These are phyloP conservation scores for Phylloporus sp. DNA, from an alignment of 1,284 basidiomycete genomes.

Conservation along the genomic window DNA sequence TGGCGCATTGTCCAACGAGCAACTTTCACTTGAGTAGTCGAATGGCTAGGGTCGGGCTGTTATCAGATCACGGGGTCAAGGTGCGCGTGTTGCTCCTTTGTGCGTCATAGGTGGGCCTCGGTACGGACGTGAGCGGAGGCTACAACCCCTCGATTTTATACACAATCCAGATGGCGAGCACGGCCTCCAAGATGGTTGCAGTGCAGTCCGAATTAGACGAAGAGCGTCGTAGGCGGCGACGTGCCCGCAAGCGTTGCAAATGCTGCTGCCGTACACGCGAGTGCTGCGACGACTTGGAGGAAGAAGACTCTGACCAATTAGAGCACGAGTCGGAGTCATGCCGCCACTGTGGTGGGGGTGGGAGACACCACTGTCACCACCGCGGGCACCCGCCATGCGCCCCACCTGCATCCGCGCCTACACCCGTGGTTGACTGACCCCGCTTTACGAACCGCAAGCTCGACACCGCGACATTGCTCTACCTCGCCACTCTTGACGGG, in stretches of 20 bases:
- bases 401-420: too few relatives aligned
- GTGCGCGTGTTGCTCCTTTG: conserved; percentile 39
- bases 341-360: not conserved
- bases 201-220: conserved; percentile 38
- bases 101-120: conserved; percentile 73
- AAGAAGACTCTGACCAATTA: not conserved
- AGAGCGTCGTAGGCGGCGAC: conserved; percentile 11
- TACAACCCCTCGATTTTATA: conserved; percentile 83
- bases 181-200: conserved; percentile 77
- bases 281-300: not conserved
- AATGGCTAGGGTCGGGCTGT: conserved; percentile 75
- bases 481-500: conserved; percentile 91
- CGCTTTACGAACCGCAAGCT: conserved; percentile 67
- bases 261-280: conserved; percentile 1
- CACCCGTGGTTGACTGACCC: not conserved
- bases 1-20: conserved; percentile 92
- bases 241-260: not conserved
- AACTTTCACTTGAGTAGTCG: conserved; percentile 92
- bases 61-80: conserved; percentile 88
- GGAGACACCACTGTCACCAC: not conserved
- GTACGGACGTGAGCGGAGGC: conserved; percentile 89
- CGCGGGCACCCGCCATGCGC: too few relatives aligned
- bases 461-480: conserved; percentile 75
- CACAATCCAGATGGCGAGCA: conserved; percentile 79
- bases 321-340: not conserved